A percentile compares a stretch with the other conserved stretches of the same genome.
phyloP scores from a whole-genome alignment of 164 flowering plant genomes.

The Vitis labrusca region DNA sequence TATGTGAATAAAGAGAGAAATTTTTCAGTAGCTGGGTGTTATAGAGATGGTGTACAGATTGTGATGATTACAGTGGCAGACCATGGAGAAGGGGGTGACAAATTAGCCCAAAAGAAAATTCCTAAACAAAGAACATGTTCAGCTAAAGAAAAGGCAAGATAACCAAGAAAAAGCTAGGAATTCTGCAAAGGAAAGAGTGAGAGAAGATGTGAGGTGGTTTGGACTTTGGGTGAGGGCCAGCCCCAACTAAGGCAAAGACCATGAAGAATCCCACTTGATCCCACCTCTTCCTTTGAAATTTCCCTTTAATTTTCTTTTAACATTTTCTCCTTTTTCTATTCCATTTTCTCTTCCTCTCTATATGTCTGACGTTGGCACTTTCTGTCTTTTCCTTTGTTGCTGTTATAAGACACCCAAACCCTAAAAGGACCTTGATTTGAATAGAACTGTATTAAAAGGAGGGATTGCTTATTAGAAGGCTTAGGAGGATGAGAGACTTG shows the following conservation, averaged over 20 bases:
- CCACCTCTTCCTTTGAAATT: not conserved
- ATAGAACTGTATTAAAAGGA: conserved; percentile 30
- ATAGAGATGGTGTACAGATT: conserved; percentile 19
- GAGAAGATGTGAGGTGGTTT: conserved; percentile 8
- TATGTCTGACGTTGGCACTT: conserved; percentile 45
- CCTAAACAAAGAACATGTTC: not conserved
- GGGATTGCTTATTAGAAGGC: conserved; percentile 12
- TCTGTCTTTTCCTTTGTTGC: conserved; percentile 59
- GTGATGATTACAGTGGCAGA: conserved; percentile 53
- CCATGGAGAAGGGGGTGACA: conserved; percentile 29
- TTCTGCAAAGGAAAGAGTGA: conserved; percentile 26
- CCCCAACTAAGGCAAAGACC: conserved; percentile 16
- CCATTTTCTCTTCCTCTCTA: not conserved
- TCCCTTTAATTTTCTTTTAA: not conserved
- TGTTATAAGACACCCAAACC: conserved; percentile 65
- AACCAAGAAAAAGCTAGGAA: conserved; percentile 20
- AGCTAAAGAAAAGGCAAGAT: conserved; percentile 8
- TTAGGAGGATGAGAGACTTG: conserved; percentile 33
- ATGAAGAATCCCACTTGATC: conserved; percentile 31
- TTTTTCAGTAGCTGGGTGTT: conserved; percentile 20
- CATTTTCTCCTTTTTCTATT: not conserved
- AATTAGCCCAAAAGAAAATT: conserved; percentile 14
- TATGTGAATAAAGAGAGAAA: conserved; percentile 12
- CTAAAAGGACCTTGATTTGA: conserved; percentile 54
- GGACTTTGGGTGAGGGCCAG: conserved; percentile 23